phyloP scores from a whole-genome alignment of 2,329 filamentous ascomycete genomes.

The Aphanoascus verrucosus region DNA sequence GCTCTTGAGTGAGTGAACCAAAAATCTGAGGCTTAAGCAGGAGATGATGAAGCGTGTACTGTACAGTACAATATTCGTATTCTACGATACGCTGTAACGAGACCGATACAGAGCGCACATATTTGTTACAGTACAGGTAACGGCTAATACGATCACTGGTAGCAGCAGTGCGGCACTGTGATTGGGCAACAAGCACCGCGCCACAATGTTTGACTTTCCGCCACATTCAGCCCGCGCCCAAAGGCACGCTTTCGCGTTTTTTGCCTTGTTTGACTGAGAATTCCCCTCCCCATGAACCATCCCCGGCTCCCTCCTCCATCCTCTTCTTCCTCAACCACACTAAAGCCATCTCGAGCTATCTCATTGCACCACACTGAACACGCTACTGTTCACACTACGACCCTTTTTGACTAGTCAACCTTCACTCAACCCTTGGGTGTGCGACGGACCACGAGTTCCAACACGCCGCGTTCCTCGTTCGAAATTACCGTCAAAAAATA shows the following conservation, averaged over 20 bases:
- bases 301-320: constrained; percentile 4
- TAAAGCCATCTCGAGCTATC: constrained; percentile 8
- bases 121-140: background rate
- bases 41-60: no score
- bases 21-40: no score
- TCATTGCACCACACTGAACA: constrained; percentile 2
- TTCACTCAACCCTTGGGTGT: background rate
- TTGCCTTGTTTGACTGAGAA: background rate
- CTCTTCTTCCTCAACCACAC: constrained; percentile 2
- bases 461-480: background rate
- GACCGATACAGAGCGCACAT: no score
- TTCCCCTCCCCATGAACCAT: background rate
- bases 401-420: constrained; percentile 11
- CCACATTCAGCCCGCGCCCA: background rate
- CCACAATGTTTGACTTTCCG: background rate
- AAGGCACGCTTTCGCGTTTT: background rate
- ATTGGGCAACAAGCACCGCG: background rate
- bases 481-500: constrained; percentile 11
- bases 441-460: constrained; percentile 5
- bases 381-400: constrained; percentile 12
- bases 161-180: background rate
- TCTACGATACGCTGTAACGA: no score
- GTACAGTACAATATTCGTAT: no score
- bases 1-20: no score
- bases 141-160: background rate